Percentiles rank a stretch among this genome's conserved stretches.
Evolutionary conservation across 441 rosid species (phyloP).

Genomic region (Gossypium aridum): DNA sequence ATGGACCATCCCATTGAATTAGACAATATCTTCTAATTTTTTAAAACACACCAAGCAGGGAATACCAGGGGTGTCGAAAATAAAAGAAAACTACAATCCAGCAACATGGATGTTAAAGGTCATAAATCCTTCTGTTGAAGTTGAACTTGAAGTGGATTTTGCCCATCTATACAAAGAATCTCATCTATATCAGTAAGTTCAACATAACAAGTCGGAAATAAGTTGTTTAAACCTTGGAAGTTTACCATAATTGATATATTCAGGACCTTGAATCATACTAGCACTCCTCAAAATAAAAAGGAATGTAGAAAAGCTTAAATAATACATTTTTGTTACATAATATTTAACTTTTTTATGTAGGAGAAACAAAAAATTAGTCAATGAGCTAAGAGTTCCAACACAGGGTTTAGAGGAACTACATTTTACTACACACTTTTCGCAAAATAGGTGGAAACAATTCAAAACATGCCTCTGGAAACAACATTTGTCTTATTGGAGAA

Average conservation of each 20-base stretch:
- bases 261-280: neutral
- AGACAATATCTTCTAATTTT: neutral
- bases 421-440: constrained; percentile 33
- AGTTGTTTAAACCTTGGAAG: neutral
- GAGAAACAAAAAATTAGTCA: constrained; percentile 31
- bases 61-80: constrained; percentile 27
- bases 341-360: constrained; percentile 11
- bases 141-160: constrained; percentile 28
- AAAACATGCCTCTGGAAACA: constrained; percentile 69
- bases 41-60: constrained; percentile 9
- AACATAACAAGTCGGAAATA: constrained; percentile 8
- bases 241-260: neutral
- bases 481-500: constrained; percentile 55
- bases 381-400: constrained; percentile 28
- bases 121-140: constrained; percentile 26
- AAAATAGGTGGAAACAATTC: constrained; percentile 41
- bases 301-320: neutral
- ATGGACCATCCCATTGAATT: neutral
- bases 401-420: constrained; percentile 27
- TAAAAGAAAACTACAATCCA: constrained; percentile 29
- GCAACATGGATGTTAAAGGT: constrained; percentile 42
- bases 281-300: neutral
- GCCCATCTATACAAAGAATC: constrained; percentile 23
- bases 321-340: neutral
- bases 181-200: constrained; percentile 17